Base-by-base conservation (phyloP, 768 basidiomycete genomes). In the Phylloporus sp. region DNA sequence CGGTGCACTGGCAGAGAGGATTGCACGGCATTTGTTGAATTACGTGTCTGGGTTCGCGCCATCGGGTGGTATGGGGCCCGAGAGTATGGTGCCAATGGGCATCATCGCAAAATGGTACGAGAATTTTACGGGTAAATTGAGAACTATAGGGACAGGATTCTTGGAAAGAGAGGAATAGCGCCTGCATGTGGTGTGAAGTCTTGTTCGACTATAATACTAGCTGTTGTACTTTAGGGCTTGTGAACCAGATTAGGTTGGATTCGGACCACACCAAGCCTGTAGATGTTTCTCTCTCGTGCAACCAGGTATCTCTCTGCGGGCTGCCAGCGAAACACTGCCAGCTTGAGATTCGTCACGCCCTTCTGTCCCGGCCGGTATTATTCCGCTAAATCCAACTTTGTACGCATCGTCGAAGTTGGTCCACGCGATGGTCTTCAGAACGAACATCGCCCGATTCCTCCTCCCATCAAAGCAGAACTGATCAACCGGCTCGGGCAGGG, bases 401-500 rank as follows among this genome's bases (percentile, higher is more conserved):
- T 68, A 7, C 68, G 61, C 45, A 87, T 97, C 40, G 87, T 97
- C 39, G 94, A 95, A 70, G 91, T 95, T 4, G 89, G 90, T 1
- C 90, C 93, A 1, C 76, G 94, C 26, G 94, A 97, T 69, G 94
- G 94, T 1, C 76, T 97, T 11, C 93, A 95, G 72, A 95, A 95
- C 61, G 89, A 97, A 62, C 83, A 85, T 56, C 76, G 78, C 0
- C 72, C 84, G 6, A 82, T 95, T 7, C 78, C 87, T 24, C 82
- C 84, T 2, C 79, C 80, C 26, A 71, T 86, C 53, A 95, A 95
- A 67, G 80, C 85, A 16, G 86, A 88, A 54, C 79, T 97, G 47
- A 82, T 97, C 50, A 80, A 89, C 55, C 73, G 85, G 13, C 80
- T 97, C 11, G 80, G 79, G 3, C 66, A 65, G 16, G 85, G 90